Conservation (phyloP, 2,329 filamentous ascomycete genomes). For the Aureobasidium sp. region DNA sequence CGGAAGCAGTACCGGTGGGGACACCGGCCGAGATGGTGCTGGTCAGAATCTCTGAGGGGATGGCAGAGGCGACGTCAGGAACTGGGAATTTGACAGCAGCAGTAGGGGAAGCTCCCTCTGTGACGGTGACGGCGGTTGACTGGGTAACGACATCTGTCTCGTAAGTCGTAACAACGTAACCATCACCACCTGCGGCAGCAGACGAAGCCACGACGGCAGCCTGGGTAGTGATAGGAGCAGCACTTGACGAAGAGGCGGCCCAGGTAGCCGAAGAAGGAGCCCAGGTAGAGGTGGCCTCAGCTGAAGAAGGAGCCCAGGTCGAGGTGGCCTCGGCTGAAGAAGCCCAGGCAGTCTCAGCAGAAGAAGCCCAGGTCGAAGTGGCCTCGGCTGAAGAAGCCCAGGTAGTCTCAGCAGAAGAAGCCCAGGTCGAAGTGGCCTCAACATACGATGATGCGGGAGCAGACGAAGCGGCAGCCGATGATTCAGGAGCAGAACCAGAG, state of each 20-base stretch:
- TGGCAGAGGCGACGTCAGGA: not conserved
- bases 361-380: too few relatives aligned
- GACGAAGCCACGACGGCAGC: slow-evolving; percentile 2
- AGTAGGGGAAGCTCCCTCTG: slow-evolving; percentile 19
- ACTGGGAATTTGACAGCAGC: not conserved
- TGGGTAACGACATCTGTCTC: slow-evolving; percentile 4
- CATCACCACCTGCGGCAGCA: not conserved
- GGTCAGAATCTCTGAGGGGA: slow-evolving; percentile 9
- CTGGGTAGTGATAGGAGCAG: not conserved
- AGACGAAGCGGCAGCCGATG: not conserved
- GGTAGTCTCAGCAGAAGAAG: too few relatives aligned
- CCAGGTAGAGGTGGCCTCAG: slow-evolving; percentile 13
- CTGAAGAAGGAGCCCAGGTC: slow-evolving; percentile 15
- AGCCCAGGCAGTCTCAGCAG: not conserved
- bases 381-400: slow-evolving; percentile 2
- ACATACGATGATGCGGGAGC: not conserved
- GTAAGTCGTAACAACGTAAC: not conserved
- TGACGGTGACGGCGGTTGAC: slow-evolving; percentile 14
- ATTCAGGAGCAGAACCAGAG: slow-evolving; percentile 8
- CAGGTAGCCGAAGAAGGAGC: slow-evolving; percentile 20
- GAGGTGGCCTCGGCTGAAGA: slow-evolving; percentile 5
- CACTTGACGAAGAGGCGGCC: slow-evolving; percentile 21
- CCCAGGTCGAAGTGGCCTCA: too few relatives aligned
- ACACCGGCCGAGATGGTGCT: slow-evolving; percentile 16
- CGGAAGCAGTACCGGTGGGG: slow-evolving; percentile 13